Conservation (phyloP, 1,284 basidiomycete genomes). For the Ceratobasidium theobromae region DNA sequence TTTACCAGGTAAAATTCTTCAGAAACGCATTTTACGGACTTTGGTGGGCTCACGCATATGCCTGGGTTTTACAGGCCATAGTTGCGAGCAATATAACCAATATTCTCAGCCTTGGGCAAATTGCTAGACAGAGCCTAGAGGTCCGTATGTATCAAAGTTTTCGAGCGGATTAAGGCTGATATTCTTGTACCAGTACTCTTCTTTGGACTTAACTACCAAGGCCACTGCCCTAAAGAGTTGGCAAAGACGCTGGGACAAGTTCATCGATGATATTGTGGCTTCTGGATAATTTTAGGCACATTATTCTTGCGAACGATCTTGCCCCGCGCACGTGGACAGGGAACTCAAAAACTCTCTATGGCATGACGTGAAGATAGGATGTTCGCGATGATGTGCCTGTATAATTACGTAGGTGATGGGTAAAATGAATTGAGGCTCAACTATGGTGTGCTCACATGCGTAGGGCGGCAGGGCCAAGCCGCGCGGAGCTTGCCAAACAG, state of each 20-base stretch:
- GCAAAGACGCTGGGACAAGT: slow-evolving; percentile 57
- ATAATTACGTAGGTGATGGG: no score
- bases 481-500: no score
- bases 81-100: slow-evolving; percentile 35
- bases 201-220: slow-evolving; percentile 54
- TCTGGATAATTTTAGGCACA: no score
- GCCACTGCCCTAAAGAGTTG: slow-evolving; percentile 49
- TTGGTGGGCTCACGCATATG: not conserved
- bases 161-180: not conserved
- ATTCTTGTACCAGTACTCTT: slow-evolving; percentile 51
- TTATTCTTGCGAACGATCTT: no score
- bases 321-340: no score
- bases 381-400: no score
- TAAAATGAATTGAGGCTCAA: no score
- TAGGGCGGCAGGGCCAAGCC: no score
- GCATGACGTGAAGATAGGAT: no score
- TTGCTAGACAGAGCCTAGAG: slow-evolving; percentile 31
- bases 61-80: slow-evolving; percentile 31
- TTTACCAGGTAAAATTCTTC: slow-evolving; percentile 36
- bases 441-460: no score
- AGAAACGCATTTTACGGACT: not conserved
- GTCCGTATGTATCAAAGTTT: not conserved
- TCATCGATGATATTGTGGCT: slow-evolving; percentile 49
- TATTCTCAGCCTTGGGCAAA: slow-evolving; percentile 12
- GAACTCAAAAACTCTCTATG: no score